Base-by-base conservation (phyloP, 208 protist genomes). In the Trypanosoma scelopori region DNA sequence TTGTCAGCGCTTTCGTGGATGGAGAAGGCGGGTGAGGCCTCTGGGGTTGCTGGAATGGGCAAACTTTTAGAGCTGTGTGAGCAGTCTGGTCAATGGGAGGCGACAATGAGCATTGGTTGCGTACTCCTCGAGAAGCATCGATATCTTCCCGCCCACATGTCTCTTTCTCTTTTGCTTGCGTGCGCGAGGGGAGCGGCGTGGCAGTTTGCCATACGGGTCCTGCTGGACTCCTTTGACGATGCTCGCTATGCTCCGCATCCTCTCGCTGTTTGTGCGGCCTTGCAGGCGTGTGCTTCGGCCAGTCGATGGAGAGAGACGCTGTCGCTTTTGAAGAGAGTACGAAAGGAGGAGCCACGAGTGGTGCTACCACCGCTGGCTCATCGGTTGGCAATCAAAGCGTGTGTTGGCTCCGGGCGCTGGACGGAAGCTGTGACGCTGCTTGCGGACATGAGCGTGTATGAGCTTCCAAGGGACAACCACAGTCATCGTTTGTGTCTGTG, bases 1-100 rank as follows among this genome's bases (percentile, higher is more conserved):
- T 64, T 94, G 39, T 69, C 88, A 64, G 88, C 88, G 43, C 81
- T 91, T 28, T 91, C 85, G 20, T 94, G 88, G 85, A 94, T 94
- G 88, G 63, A 58, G 15, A 87, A 89, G 62, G 84, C 81, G 12
- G 72, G 75, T 56, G 85, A 94, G 43, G 85, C 88, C n/a, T 90
- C 88, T 7, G 65, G 78, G 39, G 64, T 73, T 27, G 80, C 85
- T 16, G 88, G 88, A 41, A 82, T 82, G 70, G 71, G 65, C n/a
- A 83, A 89, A 71, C 45, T 94, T 46, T 61, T 94, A 55, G 83
- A 89, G 61, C 66, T 91, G 46, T 92, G 88, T 71, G 82, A 91
- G 72, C 75, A 91, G 68, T 68, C 88, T 18, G 88, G 88, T 23
- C 82, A 94, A 65, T 94, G 88, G 85, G 81, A 91, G 68, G 81